Evolutionary conservation across 805 yeast species (phyloP).

Genomic region (Wickerhamomyces strasburgensis): DNA sequence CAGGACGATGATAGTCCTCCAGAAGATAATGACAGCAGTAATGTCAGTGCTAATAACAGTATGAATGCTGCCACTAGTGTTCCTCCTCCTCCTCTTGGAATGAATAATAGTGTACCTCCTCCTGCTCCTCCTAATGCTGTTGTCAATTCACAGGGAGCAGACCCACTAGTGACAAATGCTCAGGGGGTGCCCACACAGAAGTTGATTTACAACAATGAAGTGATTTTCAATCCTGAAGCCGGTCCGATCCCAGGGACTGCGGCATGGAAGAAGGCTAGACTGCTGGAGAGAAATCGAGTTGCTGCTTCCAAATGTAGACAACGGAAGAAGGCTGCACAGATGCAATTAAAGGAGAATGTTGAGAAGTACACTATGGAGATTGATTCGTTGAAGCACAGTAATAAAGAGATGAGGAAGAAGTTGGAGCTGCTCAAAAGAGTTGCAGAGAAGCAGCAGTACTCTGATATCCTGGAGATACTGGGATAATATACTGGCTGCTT

Average conservation of each 20-base stretch:
- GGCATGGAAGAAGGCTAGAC: conserved; percentile 61
- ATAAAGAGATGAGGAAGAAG: conserved; percentile 13
- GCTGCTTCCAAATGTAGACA: conserved; percentile 96
- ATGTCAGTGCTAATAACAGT: too few relatives aligned
- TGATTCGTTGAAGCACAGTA: conserved; percentile 30
- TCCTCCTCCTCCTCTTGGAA: too few relatives aligned
- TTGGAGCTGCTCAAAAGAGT: conserved; percentile 3
- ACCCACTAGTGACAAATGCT: conserved; percentile 7
- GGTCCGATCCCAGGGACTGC: conserved; percentile 64
- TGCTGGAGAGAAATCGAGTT: conserved; percentile 80
- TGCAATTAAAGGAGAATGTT: conserved; percentile 58
- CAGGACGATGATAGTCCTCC: conserved; percentile 27
- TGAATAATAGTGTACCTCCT: conserved; percentile 31
- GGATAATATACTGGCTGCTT: too few relatives aligned
- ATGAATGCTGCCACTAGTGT: too few relatives aligned
- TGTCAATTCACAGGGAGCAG: neutral
- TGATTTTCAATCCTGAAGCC: conserved; percentile 43
- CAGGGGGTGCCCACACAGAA: conserved; percentile 37
- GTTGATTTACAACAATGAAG: conserved; percentile 43
- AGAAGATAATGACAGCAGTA: too few relatives aligned
- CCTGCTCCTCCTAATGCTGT: conserved; percentile 23
- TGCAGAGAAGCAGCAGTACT: conserved; percentile 2
- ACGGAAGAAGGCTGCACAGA: conserved; percentile 74
- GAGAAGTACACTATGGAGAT: conserved; percentile 44
- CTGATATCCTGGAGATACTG: conserved; percentile 1